Conservation (phyloP, 306 rosid species). For the Purshia tridentata region DNA sequence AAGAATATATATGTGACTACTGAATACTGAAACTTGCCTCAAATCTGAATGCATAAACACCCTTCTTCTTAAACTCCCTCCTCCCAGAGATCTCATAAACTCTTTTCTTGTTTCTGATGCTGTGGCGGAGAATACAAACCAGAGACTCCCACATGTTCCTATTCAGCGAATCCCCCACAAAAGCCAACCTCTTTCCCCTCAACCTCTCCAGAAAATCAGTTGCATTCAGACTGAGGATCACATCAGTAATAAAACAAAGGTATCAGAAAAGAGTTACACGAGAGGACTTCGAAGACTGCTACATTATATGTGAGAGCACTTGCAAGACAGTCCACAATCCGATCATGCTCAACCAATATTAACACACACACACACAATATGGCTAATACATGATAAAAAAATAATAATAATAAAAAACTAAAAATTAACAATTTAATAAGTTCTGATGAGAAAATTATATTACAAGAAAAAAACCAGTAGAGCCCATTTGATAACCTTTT, state of each 20-base stretch:
- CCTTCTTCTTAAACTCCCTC: conserved; percentile 79
- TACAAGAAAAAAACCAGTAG: conserved; percentile 8
- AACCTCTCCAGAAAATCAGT: conserved; percentile 81
- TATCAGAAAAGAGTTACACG: conserved; percentile 3
- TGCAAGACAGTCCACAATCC: too few relatives aligned
- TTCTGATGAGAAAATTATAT: neutral
- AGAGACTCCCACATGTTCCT: conserved; percentile 98
- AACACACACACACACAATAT: neutral
- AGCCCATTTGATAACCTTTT: conserved; percentile 4
- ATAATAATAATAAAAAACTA: too few relatives aligned
- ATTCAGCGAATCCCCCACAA: conserved; percentile 93
- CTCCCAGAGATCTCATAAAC: conserved; percentile 83
- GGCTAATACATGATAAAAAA: neutral
- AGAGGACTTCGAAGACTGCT: neutral
- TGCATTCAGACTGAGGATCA: conserved; percentile 66
- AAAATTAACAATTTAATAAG: too few relatives aligned
- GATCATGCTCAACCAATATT: neutral
- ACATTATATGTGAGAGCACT: neutral
- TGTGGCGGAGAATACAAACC: conserved; percentile 77
- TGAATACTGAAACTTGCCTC: conserved; percentile 58
- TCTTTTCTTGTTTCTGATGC: conserved; percentile 49
- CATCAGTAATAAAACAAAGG: conserved; percentile 22
- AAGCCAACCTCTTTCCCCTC: conserved; percentile 73
- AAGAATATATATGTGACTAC: neutral
- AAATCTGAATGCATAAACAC: conserved; percentile 73